Evolutionary conservation across 768 basidiomycete species (phyloP).

Genomic region (Holtermanniella nyarrowii): DNA sequence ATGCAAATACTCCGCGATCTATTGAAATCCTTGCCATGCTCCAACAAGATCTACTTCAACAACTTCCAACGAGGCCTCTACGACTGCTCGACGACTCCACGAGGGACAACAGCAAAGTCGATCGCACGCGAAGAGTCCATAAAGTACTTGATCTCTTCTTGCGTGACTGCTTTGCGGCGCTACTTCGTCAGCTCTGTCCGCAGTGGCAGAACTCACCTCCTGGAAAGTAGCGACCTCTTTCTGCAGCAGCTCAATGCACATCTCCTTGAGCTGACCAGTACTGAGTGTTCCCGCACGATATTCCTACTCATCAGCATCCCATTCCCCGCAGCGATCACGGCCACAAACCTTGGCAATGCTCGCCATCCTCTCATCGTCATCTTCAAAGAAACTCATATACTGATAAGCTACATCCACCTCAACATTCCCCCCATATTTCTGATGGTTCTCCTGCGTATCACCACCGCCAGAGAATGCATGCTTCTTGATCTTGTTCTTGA

Average conservation of each 20-base stretch:
- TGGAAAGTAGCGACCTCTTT: conserved; percentile 78
- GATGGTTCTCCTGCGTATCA: conserved; percentile 92
- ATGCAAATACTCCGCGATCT: too few relatives aligned
- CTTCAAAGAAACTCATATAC: conserved; percentile 88
- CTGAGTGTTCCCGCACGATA: conserved; percentile 79
- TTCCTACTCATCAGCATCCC: conserved; percentile 49
- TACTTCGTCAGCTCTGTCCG: conserved; percentile 34
- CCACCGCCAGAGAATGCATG: conserved; percentile 93
- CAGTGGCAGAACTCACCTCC: conserved; percentile 46
- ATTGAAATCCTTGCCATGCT: too few relatives aligned
- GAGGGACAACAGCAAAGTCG: conserved; percentile 28
- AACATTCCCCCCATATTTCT: conserved; percentile 74
- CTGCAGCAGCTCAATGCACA: conserved; percentile 73
- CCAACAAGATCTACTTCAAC: too few relatives aligned
- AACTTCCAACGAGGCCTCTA: too few relatives aligned
- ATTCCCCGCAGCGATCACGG: background rate
- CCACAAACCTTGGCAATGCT: conserved; percentile 59
- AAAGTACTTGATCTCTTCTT: conserved; percentile 60
- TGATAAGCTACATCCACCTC: conserved; percentile 95
- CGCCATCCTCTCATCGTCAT: conserved; percentile 81
- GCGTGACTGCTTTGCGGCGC: conserved; percentile 71
- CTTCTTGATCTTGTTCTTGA: conserved; percentile 93
- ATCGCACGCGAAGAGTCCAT: conserved; percentile 77
- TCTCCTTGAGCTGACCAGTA: conserved; percentile 82
- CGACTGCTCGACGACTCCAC: too few relatives aligned